Evolutionary conservation across 2,329 filamentous ascomycete genomes (phyloP).

Genomic region (Cladophialophora immunda): DNA sequence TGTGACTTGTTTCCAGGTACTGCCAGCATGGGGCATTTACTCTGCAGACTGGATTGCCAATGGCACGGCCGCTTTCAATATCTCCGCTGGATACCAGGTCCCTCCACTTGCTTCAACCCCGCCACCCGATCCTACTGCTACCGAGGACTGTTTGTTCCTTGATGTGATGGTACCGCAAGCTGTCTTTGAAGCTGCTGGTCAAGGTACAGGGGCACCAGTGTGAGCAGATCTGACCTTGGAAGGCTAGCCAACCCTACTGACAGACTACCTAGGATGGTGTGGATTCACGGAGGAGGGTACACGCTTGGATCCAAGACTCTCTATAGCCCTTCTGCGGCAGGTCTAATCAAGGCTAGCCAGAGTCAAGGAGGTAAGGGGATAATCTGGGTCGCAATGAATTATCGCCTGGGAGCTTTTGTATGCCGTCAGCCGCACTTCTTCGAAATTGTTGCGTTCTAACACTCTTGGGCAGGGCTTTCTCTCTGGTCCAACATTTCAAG

Average conservation of each 20-base stretch:
- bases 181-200: constrained; percentile 43
- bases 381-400: constrained; percentile 59
- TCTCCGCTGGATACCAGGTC: constrained; percentile 23
- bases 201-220: constrained; percentile 43
- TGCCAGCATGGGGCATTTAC: constrained; percentile 16
- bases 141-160: constrained; percentile 50
- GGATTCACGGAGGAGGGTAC: constrained; percentile 60
- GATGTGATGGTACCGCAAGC: constrained; percentile 48
- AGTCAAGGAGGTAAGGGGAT: constrained; percentile 50
- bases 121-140: constrained; percentile 44
- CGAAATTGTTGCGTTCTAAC: background rate
- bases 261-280: constrained; percentile 40
- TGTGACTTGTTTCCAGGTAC: constrained; percentile 19
- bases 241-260: background rate
- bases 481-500: constrained; percentile 54
- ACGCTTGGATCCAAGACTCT: constrained; percentile 50
- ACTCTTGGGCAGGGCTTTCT: constrained; percentile 48
- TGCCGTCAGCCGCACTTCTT: background rate
- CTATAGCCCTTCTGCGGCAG: constrained; percentile 46
- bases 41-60: constrained; percentile 22
- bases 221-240: constrained; percentile 12
- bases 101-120: constrained; percentile 11
- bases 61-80: constrained; percentile 24
- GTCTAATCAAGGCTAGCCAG: constrained; percentile 53
- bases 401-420: constrained; percentile 57